Evolutionary conservation across 2,329 filamentous ascomycete species (phyloP), one percentile per base, ranked within the genome.

Genomic region (Paracamarosporium sp.): DNA sequence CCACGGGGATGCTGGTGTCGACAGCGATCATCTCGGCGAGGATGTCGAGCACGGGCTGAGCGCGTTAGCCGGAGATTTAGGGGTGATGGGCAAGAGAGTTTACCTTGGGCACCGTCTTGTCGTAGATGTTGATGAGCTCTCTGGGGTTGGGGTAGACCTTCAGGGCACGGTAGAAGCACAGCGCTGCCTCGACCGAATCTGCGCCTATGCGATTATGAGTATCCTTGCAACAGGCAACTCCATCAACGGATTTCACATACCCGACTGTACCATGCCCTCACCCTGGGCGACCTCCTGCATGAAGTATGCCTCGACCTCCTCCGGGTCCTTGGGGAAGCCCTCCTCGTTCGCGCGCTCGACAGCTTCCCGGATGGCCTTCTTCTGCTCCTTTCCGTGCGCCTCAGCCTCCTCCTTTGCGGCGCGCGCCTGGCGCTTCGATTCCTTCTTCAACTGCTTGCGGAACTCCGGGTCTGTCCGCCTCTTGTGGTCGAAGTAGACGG

Each of bases 1-100:
- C 71, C 41, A 76, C 73, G 51, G 75, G 72, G 60, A 82, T 82
- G 70, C 75, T 87, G 62, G 90, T 86, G 81, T 98, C 95, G 78
- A 93, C 88, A 64, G 93, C 94, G 73, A 99, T 97, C 92, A 99
- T 97, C 82, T 97, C 92, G 66, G 95, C 95, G 62, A 99, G 88
- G 70, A 98, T 89, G 78, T 99, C 94, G 69, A 99, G 88, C 70
- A 98, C 91, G 62, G 93, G 88, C 90, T 95, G 45, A 8, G 45
- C 20, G 5, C 11, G 53, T 72, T 59, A 73, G 67, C 57, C 33
- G 24, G 20, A 25, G 28, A 41, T 43, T 7, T 20, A 2, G 9
- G 33, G 30, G 17, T 22, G 12, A 35, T 17, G 28, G 8, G 15
- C 22, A 27, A 43, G 12, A 25, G 44, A 22, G 55, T 76, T 59